Conservation (phyloP, 2,329 filamentous ascomycete species). For the Colletotrichum gigasporum region DNA sequence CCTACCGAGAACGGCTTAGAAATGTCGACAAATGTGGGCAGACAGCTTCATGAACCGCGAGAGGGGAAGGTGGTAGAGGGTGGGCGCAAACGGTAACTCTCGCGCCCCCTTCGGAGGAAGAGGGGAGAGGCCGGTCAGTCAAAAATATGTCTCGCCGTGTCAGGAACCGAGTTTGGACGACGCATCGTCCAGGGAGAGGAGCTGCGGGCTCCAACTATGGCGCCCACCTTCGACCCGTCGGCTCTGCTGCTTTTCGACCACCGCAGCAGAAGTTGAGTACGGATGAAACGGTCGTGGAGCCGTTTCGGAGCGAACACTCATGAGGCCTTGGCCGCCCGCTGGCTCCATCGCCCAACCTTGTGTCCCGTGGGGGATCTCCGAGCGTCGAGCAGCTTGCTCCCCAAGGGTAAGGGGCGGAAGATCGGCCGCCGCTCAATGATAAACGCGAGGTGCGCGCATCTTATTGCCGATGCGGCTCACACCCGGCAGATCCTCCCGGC, state of each 20-base stretch:
- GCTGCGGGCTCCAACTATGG: neutral
- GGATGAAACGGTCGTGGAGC: constrained; percentile 25
- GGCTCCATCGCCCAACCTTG: neutral
- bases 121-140: neutral
- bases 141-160: neutral
- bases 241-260: neutral
- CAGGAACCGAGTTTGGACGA: constrained; percentile 1
- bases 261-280: neutral
- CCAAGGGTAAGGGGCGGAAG: neutral
- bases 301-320: constrained; percentile 20
- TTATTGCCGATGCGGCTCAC: neutral
- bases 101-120: neutral
- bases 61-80: neutral
- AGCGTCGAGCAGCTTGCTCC: too few species aligned
- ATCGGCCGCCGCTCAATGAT: neutral
- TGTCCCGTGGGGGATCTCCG: constrained; percentile 6
- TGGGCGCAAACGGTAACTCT: neutral
- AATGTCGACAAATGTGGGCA: neutral
- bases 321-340: neutral
- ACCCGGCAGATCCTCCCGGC: neutral
- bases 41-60: neutral
- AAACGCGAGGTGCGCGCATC: too few species aligned
- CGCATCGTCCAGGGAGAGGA: neutral
- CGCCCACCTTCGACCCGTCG: neutral
- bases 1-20: constrained; percentile 25